Evolutionary conservation across 1,284 basidiomycete genomes (phyloP), one percentile per base, ranked within the genome.

Genomic region (Flammula alnicola): DNA sequence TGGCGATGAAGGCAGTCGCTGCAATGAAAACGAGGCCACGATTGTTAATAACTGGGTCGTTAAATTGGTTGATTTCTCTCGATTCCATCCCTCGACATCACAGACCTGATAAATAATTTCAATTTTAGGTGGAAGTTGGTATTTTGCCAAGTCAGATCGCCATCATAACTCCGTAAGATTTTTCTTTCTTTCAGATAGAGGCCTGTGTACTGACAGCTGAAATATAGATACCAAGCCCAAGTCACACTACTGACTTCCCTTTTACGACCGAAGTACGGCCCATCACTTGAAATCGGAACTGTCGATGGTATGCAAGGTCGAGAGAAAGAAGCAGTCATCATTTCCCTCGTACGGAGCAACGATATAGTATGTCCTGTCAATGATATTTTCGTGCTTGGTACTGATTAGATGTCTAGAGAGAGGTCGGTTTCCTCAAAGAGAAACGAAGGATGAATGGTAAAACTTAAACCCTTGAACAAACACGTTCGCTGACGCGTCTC

Each of bases 251-350:
- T 96, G 44, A 81, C 89, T 0, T 83, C 85, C 2, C 68, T 91
- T 33, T 71, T 97, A 5, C 83, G 88, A 12, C 82, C 86, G 0
- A 63, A 70, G 16, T 80, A 88, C 54, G 91, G 86, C 5, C 77
- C 81, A 0, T 80, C 81, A 12, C 77, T 96, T 3, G 93, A 95
- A 56, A 92, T 95, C 41, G 94, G 93, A 1, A 93, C 88, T 1
- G 92, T 96, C 1, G 93, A 97, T 62, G 93, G 93, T 0, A 90
- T 96, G 83, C 95, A 97, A 72, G 94, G 95, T 0, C 82, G 95
- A 44, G 93, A 96, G 69, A 91, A 91, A 58, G 90, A 97, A 47
- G 93, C 92, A 0, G 83, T 97, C 35, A 83, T 97, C 19, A 88
- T 98, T 47, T 91, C 84, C 56, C 79, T 98, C 4, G 94, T 96